phyloP scores from a whole-genome alignment of 225 moss, liverwort and hornwort genomes.

The Rhytidiadelphus loreus region DNA sequence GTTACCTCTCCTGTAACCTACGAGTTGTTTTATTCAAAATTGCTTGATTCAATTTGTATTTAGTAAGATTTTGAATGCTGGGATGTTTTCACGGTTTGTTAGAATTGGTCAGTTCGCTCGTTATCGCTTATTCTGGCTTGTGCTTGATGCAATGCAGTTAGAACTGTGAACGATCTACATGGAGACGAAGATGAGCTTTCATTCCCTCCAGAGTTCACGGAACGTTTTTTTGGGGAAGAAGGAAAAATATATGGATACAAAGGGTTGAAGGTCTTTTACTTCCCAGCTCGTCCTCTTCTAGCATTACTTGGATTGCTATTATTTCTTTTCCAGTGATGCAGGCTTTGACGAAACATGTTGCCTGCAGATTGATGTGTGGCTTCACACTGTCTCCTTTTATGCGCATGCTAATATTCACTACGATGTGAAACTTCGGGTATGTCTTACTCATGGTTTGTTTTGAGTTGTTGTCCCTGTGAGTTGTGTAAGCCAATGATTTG shows the following conservation, averaged over 20 bases:
- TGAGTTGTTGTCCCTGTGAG: neutral
- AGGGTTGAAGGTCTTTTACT: slow-evolving; percentile 44
- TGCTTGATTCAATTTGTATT: neutral
- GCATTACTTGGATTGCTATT: neutral
- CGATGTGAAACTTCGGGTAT: slow-evolving; percentile 41
- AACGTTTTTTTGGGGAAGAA: slow-evolving; percentile 74
- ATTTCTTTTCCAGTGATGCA: neutral
- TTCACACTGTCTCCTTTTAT: slow-evolving; percentile 72
- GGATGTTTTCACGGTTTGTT: neutral
- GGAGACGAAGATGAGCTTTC: slow-evolving; percentile 40
- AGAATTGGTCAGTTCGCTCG: neutral
- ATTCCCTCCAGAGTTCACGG: slow-evolving; percentile 70
- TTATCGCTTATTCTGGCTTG: neutral
- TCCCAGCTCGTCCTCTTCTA: neutral
- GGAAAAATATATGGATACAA: slow-evolving; percentile 73
- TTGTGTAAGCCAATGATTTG: neutral
- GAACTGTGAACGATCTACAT: slow-evolving; percentile 42
- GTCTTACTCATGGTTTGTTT: neutral
- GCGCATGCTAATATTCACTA: slow-evolving; percentile 66
- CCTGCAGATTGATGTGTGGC: slow-evolving; percentile 84
- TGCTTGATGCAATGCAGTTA: slow-evolving; percentile 31
- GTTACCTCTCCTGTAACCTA: neutral
- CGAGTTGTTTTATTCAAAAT: neutral
- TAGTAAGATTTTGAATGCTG: neutral
- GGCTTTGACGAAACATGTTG: neutral